Evolutionary conservation across 805 yeast species (phyloP).

Genomic region (Candida odintsovae): DNA sequence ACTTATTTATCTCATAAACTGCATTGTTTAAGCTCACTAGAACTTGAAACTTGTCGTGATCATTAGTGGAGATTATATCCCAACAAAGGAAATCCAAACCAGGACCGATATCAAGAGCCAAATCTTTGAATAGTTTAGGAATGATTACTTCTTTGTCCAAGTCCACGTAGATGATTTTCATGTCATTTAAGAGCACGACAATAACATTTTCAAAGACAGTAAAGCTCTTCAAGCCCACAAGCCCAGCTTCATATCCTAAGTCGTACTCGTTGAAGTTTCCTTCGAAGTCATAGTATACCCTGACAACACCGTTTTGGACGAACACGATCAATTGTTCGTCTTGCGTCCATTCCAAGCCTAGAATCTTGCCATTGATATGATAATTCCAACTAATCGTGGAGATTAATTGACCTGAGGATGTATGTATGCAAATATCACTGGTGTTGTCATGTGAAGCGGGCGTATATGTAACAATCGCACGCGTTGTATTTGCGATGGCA

Average conservation of each 20-base stretch:
- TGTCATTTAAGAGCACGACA: constrained; percentile 35
- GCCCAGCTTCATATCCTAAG: constrained; percentile 30
- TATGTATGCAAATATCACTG: constrained; percentile 23
- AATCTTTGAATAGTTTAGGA: constrained; percentile 18
- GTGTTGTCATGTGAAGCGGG: constrained; percentile 3
- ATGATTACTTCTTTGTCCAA: constrained; percentile 30
- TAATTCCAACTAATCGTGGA: constrained; percentile 35
- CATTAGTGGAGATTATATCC: constrained; percentile 14
- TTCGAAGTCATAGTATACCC: constrained; percentile 59
- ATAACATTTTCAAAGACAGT: constrained; percentile 39
- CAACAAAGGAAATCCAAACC: constrained; percentile 12
- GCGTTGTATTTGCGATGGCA: constrained; percentile 7
- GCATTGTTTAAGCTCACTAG: constrained; percentile 9
- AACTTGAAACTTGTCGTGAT: constrained; percentile 12
- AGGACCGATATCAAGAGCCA: constrained; percentile 2
- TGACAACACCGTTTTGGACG: constrained; percentile 42
- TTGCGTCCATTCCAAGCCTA: constrained; percentile 46
- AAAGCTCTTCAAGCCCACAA: constrained; percentile 28
- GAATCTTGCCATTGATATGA: constrained; percentile 45
- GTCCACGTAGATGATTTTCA: constrained; percentile 35
- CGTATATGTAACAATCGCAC: constrained; percentile 6
- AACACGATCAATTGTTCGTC: constrained; percentile 54
- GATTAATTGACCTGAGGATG: constrained; percentile 29
- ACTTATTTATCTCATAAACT: constrained; percentile 6
- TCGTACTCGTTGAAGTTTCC: constrained; percentile 58